Base-by-base conservation (phyloP, 768 basidiomycete genomes). In the Lactarius akahatsu region DNA sequence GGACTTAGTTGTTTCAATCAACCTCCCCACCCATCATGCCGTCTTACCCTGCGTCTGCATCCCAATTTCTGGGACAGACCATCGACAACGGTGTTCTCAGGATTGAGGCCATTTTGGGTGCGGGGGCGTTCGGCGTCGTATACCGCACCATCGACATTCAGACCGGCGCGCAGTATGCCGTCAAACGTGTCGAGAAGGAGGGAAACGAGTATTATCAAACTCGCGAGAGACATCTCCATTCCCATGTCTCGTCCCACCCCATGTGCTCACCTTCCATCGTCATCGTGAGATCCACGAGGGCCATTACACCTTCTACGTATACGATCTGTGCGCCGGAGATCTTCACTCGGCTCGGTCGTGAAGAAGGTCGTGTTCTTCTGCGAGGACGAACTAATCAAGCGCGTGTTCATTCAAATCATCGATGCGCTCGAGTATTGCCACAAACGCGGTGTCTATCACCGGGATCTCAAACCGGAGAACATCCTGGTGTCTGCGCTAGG, bases 71-170 rank as follows among this genome's bases (percentile, higher is more conserved):
- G 54, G 65, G 65, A 20, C 61, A 58, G 65, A 62, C 61, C 26
- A 92, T 98, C 80, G 92, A 95, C 81, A 82, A 85, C 68, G 88
- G 87, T 72, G 79, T 85, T 57, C 85, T 97, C 64, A 84, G 92
- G 76, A 87, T 98, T 62, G 84, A 90, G 71, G 86, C 90, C 72
- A 83, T 95, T 66, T 85, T 98, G 57, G 96, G 96, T 45, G 85
- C 90, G 30, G 96, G 96, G 13, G 93, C 94, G 20, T 98, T 96
- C 74, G 96, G 96, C 64, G 87, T 94, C 71, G 96, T 97, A 3
- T 96, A 96, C 76, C 89, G 91, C 63, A 94, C 92, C 20, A 80
- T 90, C 64, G 90, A 91, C 73, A 63, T 47, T 1, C 73, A 65
- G 64, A 38, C 62, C 11, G 62, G 57, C n/a, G 72, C 69, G 32